A percentile compares a stretch with the other conserved stretches of the same genome.
phyloP scores from a whole-genome alignment of 139 green algal genomes.

The Micractinium sp. region DNA sequence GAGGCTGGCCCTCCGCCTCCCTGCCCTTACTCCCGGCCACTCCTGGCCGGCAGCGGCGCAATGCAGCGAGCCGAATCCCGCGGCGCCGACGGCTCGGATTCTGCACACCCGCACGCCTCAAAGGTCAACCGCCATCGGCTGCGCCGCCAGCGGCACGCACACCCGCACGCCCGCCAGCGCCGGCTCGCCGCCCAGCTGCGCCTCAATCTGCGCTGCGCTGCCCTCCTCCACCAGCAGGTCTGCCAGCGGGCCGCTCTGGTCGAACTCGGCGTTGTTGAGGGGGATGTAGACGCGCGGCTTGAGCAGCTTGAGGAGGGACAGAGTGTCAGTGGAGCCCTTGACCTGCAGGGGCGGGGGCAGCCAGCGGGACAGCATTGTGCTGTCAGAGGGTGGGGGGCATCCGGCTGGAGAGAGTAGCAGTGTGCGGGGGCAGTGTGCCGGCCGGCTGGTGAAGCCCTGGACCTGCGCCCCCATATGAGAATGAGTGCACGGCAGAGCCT shows the following conservation, averaged over 20 bases:
- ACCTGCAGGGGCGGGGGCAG: constrained; percentile 32
- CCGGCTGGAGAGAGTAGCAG: too few species aligned
- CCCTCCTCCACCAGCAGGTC: constrained; percentile 34
- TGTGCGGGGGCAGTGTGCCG: too few species aligned
- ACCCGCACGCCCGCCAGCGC: constrained; percentile 11
- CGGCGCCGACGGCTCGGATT: too few species aligned
- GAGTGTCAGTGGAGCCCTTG: constrained; percentile 64
- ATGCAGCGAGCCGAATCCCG: too few species aligned
- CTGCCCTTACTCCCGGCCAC: too few species aligned
- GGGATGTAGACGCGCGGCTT: constrained; percentile 65
- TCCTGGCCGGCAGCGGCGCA: too few species aligned
- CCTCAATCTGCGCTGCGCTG: not conserved
- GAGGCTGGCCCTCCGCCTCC: too few species aligned
- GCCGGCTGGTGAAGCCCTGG: too few species aligned
- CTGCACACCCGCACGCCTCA: not conserved
- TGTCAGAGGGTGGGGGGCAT: too few species aligned
- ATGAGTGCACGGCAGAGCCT: not conserved
- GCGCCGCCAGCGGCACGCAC: not conserved
- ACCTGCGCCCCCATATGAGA: too few species aligned
- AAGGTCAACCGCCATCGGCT: constrained; percentile 27
- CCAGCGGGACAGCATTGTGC: not conserved
- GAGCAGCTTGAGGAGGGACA: constrained; percentile 58
- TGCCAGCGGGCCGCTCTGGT: constrained; percentile 44
- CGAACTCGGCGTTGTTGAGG: constrained; percentile 72
- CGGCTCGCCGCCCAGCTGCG: not conserved